Conservation (phyloP, 2,329 filamentous ascomycete genomes). For the Neoarthrinium moseri region DNA sequence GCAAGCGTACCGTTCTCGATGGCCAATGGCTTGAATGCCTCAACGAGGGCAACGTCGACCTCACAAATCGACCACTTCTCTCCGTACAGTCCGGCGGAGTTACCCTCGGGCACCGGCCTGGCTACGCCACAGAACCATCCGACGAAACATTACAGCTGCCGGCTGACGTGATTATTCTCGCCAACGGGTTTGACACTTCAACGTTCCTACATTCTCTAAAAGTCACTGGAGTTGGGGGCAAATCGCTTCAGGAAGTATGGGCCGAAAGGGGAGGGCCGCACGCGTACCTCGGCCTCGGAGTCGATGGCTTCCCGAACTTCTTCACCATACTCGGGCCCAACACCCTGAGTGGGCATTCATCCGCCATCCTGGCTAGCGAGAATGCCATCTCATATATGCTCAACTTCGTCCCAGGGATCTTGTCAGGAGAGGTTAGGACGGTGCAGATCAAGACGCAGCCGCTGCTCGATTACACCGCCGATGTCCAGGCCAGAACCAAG, state of each 20-base stretch:
- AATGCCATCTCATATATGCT: conserved; percentile 61
- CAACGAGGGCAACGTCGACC: conserved; percentile 42
- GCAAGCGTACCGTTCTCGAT: conserved; percentile 64
- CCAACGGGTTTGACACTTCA: conserved; percentile 60
- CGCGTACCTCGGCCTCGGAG: conserved; percentile 57
- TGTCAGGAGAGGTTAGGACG: conserved; percentile 29
- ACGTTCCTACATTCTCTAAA: conserved; percentile 52
- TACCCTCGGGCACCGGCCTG: no score
- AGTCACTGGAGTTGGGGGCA: conserved; percentile 48
- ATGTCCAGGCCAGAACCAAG: conserved; percentile 29
- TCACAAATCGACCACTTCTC: conserved; percentile 50
- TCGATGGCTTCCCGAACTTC: conserved; percentile 65
- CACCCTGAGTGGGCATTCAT: conserved; percentile 59
- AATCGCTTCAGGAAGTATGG: conserved; percentile 55
- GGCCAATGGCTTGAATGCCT: conserved; percentile 53
- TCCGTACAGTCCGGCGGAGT: no score
- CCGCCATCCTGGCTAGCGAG: conserved; percentile 58
- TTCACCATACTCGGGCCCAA: conserved; percentile 64
- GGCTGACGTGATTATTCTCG: conserved; percentile 60
- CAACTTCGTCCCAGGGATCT: conserved; percentile 52
- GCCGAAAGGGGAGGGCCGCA: conserved; percentile 56
- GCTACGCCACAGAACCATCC: conserved; percentile 35
- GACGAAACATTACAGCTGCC: conserved; percentile 39
- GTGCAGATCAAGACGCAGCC: conserved; percentile 32
- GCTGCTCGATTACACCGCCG: conserved; percentile 29